Evolutionary conservation across 2,329 filamentous ascomycete species (phyloP).

Genomic region (Tympanopsis confertula): DNA sequence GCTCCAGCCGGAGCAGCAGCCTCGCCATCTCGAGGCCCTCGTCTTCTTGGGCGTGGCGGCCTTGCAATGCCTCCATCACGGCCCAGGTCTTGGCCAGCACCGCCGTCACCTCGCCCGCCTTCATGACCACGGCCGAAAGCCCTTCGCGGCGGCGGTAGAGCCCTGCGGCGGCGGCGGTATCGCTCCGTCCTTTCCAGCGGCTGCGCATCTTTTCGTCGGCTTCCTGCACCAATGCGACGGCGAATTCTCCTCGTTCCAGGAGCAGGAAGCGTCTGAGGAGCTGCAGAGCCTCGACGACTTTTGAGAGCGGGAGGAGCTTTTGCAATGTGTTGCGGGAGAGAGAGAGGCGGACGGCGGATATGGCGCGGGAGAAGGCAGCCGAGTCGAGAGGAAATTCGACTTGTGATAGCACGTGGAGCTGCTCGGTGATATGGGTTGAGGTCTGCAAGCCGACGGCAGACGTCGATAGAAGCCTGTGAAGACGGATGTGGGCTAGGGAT

Average conservation of each 20-base stretch:
- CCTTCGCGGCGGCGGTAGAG: slow-evolving; percentile 46
- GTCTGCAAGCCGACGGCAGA: slow-evolving; percentile 32
- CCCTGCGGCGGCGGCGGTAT: slow-evolving; percentile 12
- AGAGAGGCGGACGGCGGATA: slow-evolving; percentile 67
- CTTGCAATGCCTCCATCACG: slow-evolving; percentile 63
- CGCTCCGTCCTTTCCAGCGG: slow-evolving; percentile 56
- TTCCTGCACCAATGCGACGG: slow-evolving; percentile 72
- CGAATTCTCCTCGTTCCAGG: slow-evolving; percentile 80
- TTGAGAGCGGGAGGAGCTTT: slow-evolving; percentile 65
- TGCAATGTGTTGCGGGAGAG: slow-evolving; percentile 77
- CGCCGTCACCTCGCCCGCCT: slow-evolving; percentile 74
- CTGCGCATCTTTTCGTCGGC: slow-evolving; percentile 70
- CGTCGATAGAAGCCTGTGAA: slow-evolving; percentile 28
- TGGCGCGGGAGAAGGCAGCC: slow-evolving; percentile 56
- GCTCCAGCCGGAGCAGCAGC: slow-evolving; percentile 58
- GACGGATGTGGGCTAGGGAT: slow-evolving; percentile 71
- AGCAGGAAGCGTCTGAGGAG: slow-evolving; percentile 80
- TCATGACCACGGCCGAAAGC: slow-evolving; percentile 57
- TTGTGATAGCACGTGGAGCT: slow-evolving; percentile 57
- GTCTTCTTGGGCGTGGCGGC: slow-evolving; percentile 62
- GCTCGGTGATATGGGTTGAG: slow-evolving; percentile 51
- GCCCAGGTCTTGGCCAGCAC: slow-evolving; percentile 71
- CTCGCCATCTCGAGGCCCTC: slow-evolving; percentile 75
- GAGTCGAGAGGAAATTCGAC: slow-evolving; percentile 65
- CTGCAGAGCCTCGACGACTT: slow-evolving; percentile 65